Conservation (phyloP, 2,329 filamentous ascomycete genomes). For the Neofusicoccum sp. region DNA sequence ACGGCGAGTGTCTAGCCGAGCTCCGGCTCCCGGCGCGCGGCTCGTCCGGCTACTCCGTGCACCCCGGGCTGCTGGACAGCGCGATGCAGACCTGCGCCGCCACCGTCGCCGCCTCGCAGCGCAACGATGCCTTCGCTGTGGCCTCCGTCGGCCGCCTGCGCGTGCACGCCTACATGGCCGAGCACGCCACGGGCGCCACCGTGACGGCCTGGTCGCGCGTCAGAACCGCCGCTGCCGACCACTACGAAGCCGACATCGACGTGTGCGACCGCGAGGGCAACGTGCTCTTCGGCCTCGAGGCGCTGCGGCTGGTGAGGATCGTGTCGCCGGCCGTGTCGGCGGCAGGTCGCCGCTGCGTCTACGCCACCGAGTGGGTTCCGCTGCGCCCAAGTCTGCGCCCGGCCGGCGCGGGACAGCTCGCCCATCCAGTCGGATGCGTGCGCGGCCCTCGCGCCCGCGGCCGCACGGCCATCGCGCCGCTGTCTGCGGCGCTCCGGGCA, state of each 20-base stretch:
- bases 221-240: neutral
- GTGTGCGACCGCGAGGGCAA: neutral
- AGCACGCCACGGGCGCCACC: neutral
- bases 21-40: neutral
- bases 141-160: neutral
- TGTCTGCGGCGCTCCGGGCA: too few species aligned
- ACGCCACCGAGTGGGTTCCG: neutral
- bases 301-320: neutral
- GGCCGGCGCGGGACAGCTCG: neutral
- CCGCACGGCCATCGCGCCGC: too few species aligned
- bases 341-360: neutral
- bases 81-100: neutral
- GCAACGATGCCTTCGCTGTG: neutral
- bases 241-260: neutral
- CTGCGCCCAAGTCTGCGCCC: neutral
- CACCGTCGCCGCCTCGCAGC: neutral
- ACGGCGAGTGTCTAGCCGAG: neutral
- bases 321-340: neutral
- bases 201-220: neutral
- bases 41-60: neutral
- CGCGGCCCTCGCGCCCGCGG: too few species aligned
- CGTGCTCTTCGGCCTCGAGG: too few species aligned
- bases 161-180: neutral
- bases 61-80: neutral
- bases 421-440: too few species aligned